A percentile compares a stretch with the other conserved stretches of the same genome.
phyloP scores from a whole-genome alignment of 345 rosid genomes.

The Ailanthus altissimus region DNA sequence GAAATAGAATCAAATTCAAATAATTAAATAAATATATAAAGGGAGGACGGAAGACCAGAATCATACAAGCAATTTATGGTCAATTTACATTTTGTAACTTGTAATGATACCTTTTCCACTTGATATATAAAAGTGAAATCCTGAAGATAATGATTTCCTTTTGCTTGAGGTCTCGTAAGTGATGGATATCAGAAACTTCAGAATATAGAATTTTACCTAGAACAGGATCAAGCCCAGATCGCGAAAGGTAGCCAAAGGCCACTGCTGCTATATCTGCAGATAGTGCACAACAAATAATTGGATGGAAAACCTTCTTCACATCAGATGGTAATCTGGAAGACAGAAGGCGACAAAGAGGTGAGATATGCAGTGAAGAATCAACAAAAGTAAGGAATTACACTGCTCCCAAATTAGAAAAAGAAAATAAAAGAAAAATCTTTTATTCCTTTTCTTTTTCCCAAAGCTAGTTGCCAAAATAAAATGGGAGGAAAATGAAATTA shows the following conservation, averaged over 20 bases:
- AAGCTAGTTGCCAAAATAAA: neutral
- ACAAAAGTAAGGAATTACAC: neutral
- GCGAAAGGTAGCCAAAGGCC: slow-evolving; percentile 79
- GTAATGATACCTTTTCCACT: neutral
- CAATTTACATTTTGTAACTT: neutral
- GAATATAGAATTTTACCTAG: slow-evolving; percentile 50
- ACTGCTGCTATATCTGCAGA: slow-evolving; percentile 83
- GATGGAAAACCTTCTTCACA: slow-evolving; percentile 77
- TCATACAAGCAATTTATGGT: neutral
- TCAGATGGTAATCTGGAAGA: slow-evolving; percentile 72
- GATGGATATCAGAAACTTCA: neutral
- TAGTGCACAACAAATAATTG: slow-evolving; percentile 79
- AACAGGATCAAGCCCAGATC: slow-evolving; percentile 77
- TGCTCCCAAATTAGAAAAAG: neutral
- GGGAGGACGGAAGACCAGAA: neutral
- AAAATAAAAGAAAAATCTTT: neutral
- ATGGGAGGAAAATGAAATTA: slow-evolving; percentile 19
- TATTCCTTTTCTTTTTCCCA: neutral
- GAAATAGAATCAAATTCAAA: neutral
- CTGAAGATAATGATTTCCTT: neutral
- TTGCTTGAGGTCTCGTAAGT: neutral
- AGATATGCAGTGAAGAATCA: neutral
- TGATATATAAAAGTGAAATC: neutral
- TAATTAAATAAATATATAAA: neutral
- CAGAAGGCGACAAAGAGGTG: slow-evolving; percentile 5